Evolutionary conservation across 1,284 basidiomycete species (phyloP).

Genomic region (Fomitopsis palustris): DNA sequence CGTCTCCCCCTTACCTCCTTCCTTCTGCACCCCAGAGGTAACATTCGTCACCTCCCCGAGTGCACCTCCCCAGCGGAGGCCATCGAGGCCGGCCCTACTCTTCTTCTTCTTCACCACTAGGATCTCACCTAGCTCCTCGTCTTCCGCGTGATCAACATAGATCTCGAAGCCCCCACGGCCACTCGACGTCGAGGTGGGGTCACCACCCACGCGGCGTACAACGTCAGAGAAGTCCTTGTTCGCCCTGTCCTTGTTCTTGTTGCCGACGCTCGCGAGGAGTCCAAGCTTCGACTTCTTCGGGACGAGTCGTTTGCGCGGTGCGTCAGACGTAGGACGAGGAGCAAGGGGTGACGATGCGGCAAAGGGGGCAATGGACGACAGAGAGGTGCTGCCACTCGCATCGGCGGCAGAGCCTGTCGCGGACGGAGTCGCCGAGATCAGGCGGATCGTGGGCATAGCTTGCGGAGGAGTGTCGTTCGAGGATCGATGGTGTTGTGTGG

Average conservation of each 20-base stretch:
- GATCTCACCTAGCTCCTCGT: slow-evolving; percentile 65
- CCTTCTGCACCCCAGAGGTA: slow-evolving; percentile 22
- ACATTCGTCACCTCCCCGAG: slow-evolving; percentile 59
- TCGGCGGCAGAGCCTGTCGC: slow-evolving; percentile 41
- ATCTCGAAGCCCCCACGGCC: slow-evolving; percentile 61
- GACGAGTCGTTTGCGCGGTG: slow-evolving; percentile 53
- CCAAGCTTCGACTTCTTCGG: slow-evolving; percentile 71
- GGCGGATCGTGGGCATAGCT: slow-evolving; percentile 57
- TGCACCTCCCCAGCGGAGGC: slow-evolving; percentile 52
- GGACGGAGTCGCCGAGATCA: slow-evolving; percentile 65
- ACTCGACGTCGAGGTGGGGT: slow-evolving; percentile 30
- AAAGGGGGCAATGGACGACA: slow-evolving; percentile 27
- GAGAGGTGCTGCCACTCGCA: slow-evolving; percentile 20
- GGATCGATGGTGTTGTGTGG: slow-evolving; percentile 19
- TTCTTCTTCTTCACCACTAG: slow-evolving; percentile 79
- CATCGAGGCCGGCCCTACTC: slow-evolving; percentile 57
- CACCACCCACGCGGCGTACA: slow-evolving; percentile 49
- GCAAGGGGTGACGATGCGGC: slow-evolving; percentile 26
- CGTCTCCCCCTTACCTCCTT: slow-evolving; percentile 20
- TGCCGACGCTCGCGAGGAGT: slow-evolving; percentile 38
- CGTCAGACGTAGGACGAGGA: slow-evolving; percentile 29
- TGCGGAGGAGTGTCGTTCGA: slow-evolving; percentile 25
- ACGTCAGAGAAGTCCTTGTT: slow-evolving; percentile 59
- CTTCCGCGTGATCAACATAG: slow-evolving; percentile 64
- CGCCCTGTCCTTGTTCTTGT: slow-evolving; percentile 27